Percentiles rank a stretch among this genome's conserved stretches.
These are phyloP conservation scores for Amyloporia xantha DNA, from an alignment of 768 basidiomycete genomes.

Conservation along the genomic window DNA sequence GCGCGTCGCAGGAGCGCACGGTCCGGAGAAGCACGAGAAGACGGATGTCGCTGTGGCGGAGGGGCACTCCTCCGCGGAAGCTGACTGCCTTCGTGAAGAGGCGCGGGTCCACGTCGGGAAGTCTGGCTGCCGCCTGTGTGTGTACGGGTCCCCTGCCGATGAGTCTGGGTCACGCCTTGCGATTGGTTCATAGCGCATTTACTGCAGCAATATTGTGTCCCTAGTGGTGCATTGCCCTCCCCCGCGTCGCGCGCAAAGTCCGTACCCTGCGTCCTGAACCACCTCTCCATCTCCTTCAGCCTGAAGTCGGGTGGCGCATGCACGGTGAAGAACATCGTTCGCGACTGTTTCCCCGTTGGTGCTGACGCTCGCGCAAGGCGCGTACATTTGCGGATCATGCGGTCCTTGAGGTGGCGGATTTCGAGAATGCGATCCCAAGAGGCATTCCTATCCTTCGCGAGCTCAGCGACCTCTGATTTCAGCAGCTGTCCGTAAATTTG, in stretches of 20 bases:
- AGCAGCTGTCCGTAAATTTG: constrained; percentile 61
- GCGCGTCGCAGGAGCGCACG: constrained; percentile 14
- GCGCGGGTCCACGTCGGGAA: not conserved
- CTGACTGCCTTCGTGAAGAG: not conserved
- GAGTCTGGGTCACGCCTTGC: constrained; percentile 7
- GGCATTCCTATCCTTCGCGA: constrained; percentile 47
- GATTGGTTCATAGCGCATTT: constrained; percentile 4
- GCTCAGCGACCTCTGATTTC: constrained; percentile 53
- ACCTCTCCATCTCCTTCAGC: constrained; percentile 73
- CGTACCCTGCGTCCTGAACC: constrained; percentile 49
- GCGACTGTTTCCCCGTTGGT: constrained; percentile 32
- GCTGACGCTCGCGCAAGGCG: constrained; percentile 47
- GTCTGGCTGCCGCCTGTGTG: constrained; percentile 1
- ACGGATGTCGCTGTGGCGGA: not conserved
- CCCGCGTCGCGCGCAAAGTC: constrained; percentile 9
- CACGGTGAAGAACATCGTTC: constrained; percentile 52
- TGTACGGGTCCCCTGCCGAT: not conserved
- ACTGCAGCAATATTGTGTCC: constrained; percentile 18
- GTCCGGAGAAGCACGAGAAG: constrained; percentile 6
- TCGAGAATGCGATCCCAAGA: constrained; percentile 67
- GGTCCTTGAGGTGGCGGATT: constrained; percentile 73
- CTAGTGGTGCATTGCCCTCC: not conserved
- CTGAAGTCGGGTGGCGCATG: constrained; percentile 68
- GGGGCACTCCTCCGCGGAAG: not conserved
- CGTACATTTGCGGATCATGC: constrained; percentile 76